Conservation (phyloP, 1,284 basidiomycete species). For the Cerrena zonata region DNA sequence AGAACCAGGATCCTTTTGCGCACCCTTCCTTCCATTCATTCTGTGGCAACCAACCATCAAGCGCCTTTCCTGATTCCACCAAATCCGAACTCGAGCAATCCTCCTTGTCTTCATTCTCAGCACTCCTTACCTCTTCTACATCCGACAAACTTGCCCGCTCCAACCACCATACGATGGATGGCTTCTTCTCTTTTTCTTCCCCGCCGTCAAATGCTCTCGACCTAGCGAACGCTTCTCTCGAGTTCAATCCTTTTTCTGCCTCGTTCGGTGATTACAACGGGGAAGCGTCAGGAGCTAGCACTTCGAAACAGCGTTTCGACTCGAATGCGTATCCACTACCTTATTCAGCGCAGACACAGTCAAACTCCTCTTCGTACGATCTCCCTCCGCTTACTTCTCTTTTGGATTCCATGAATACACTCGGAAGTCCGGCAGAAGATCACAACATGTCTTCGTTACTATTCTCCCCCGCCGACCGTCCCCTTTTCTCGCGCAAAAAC, state of each 20-base stretch:
- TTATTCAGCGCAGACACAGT: constrained; percentile 14
- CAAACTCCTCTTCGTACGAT: constrained; percentile 11
- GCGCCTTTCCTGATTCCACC: constrained; percentile 16
- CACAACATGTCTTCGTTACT: constrained; percentile 7
- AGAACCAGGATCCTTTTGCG: constrained; percentile 12
- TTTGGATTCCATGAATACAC: constrained; percentile 19
- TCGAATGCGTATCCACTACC: constrained; percentile 16
- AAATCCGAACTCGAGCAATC: constrained; percentile 9
- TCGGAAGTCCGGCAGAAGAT: constrained; percentile 17
- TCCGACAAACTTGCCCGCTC: constrained; percentile 13
- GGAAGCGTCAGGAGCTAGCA: neutral
- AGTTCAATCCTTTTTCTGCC: constrained; percentile 21
- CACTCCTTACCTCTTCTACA: constrained; percentile 16
- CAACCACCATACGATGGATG: constrained; percentile 13
- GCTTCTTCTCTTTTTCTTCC: constrained; percentile 19
- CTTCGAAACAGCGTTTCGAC: constrained; percentile 12
- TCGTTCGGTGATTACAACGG: constrained; percentile 10
- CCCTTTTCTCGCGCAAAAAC: constrained; percentile 5
- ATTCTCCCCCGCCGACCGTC: constrained; percentile 12
- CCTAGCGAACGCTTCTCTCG: constrained; percentile 24
- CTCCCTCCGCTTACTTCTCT: constrained; percentile 21
- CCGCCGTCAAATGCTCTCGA: constrained; percentile 21
- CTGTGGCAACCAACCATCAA: constrained; percentile 11
- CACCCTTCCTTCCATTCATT: constrained; percentile 11
- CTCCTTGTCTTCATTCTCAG: constrained; percentile 14